These are phyloP conservation scores for Metschnikowia hibisci DNA, from an alignment of 805 yeast species.

Conservation along the genomic window DNA sequence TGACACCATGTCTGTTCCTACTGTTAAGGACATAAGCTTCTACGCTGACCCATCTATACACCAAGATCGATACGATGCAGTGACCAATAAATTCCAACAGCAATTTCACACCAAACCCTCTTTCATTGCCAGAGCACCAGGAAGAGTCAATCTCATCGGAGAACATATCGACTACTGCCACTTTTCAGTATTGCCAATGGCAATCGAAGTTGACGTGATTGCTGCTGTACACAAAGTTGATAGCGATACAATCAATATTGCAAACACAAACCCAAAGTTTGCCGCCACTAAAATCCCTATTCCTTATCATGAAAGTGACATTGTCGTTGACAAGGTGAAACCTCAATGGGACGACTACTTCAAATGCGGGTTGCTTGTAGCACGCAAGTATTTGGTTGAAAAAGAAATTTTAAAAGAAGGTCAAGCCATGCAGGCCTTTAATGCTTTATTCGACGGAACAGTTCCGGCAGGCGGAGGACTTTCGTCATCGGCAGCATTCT, in stretches of 20 bases:
- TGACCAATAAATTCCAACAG: constrained; percentile 22
- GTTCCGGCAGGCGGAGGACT: constrained; percentile 74
- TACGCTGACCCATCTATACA: constrained; percentile 30
- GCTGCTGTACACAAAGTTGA: constrained; percentile 41
- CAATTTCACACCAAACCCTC: constrained; percentile 33
- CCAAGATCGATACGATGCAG: constrained; percentile 23
- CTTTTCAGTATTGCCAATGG: constrained; percentile 70
- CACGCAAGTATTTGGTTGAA: constrained; percentile 44
- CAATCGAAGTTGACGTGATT: constrained; percentile 59
- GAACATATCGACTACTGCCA: constrained; percentile 71
- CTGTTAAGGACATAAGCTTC: constrained; percentile 30
- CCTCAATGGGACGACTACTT: constrained; percentile 68
- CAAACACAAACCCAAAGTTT: constrained; percentile 35
- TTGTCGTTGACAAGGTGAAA: constrained; percentile 45
- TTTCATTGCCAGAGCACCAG: constrained; percentile 63
- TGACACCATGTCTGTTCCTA: constrained; percentile 26
- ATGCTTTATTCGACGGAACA: constrained; percentile 54
- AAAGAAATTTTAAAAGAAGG: constrained; percentile 22
- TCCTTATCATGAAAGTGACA: constrained; percentile 35
- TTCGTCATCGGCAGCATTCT: constrained; percentile 69
- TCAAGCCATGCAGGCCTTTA: constrained; percentile 42
- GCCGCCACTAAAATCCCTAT: constrained; percentile 38
- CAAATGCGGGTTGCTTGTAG: constrained; percentile 61
- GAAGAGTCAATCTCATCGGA: constrained; percentile 70
- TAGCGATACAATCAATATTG: constrained; percentile 24